Base-by-base conservation (phyloP, 345 rosid species). In the Hevea brasiliensis region DNA sequence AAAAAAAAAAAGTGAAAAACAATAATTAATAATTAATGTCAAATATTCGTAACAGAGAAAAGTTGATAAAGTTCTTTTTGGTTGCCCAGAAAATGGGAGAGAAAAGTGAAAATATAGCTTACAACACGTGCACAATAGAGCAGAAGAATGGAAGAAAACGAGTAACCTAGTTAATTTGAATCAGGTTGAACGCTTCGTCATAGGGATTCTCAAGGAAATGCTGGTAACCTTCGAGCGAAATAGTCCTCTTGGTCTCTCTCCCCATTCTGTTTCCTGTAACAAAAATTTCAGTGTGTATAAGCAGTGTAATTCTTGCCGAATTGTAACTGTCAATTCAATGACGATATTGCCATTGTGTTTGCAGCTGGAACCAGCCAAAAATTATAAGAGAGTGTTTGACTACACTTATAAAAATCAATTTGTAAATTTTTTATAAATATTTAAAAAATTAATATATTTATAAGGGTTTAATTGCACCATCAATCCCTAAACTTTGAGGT, bases 161-260 rank as follows among this genome's bases (percentile, higher is more conserved):
- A 37, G 32, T 12, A 8, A 68, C 73, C 73, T 75, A 68, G 61
- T 75, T 50, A 21, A 75, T 55, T 24, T 26, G 68, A 32, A 15
- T 24, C 0, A 50, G 13, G 45, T 41, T 68, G 54, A 75, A 61
- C 13, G 7, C 6, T 0, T 51, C 57, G 7, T 24, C 20, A 61
- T 21, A 24, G 1, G 61, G 70, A 50, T 60, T 29, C 18, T 50
- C 18, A 18, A 75, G 62, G 65, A 61, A 68, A 37, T 13, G 50
- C n/a, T 61, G 68, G 67, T 75, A 61, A n/a, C n/a, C 78, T 27
- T 75, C 63, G 18, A 75, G 73, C 27, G 67, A 6, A 32, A 67
- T 1, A 11, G 45, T 35, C 51, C 40, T 65, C 65, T 13, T 60
- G 55, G 18, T 42, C 18, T 9, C 7, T n/a, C 29, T 26, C 11